Percentiles rank a stretch among this genome's conserved stretches.
These are phyloP conservation scores for Buddleja alternifolia DNA, from an alignment of 257 asterid genomes.

Conservation along the genomic window DNA sequence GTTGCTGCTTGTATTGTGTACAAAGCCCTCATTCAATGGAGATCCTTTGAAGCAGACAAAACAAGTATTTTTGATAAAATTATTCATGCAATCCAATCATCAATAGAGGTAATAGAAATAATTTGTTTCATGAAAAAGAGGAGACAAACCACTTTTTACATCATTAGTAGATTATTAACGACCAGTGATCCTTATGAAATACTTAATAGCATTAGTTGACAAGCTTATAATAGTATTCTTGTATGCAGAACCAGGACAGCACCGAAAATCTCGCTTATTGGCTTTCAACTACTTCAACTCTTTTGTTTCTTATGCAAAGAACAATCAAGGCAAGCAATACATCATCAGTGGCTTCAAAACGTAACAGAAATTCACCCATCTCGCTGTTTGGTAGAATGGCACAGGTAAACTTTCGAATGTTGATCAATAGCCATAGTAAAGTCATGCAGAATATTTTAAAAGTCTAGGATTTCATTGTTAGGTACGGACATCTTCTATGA, in stretches of 20 bases:
- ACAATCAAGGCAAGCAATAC: conserved; percentile 84
- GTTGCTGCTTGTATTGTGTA: conserved; percentile 80
- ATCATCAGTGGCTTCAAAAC: conserved; percentile 51
- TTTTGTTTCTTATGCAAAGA: conserved; percentile 78
- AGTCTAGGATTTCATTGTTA: conserved; percentile 36
- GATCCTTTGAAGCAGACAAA: conserved; percentile 92
- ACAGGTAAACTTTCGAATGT: conserved; percentile 55
- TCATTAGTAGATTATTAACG: conserved; percentile 1
- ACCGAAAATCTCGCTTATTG: conserved; percentile 76
- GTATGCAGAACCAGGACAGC: conserved; percentile 61
- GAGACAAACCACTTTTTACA: conserved; percentile 6
- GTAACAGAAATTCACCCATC: conserved; percentile 78
- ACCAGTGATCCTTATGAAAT: conserved; percentile 18
- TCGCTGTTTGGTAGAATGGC: conserved; percentile 85
- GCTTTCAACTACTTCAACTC: conserved; percentile 89
- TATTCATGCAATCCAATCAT: conserved; percentile 77
- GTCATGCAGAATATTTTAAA: conserved; percentile 29
- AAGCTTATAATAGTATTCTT: conserved; percentile 17
- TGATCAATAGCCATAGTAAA: conserved; percentile 28
- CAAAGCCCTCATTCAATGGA: conserved; percentile 86
- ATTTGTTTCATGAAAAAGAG: not conserved
- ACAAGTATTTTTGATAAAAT: conserved; percentile 81
- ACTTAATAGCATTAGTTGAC: not conserved
- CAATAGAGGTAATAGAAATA: conserved; percentile 68
- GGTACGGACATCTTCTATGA: conserved; percentile 74